Percentiles rank a stretch among this genome's conserved stretches.
Evolutionary conservation across 257 asterid species (phyloP).

Genomic region (Linaria vulgaris): DNA sequence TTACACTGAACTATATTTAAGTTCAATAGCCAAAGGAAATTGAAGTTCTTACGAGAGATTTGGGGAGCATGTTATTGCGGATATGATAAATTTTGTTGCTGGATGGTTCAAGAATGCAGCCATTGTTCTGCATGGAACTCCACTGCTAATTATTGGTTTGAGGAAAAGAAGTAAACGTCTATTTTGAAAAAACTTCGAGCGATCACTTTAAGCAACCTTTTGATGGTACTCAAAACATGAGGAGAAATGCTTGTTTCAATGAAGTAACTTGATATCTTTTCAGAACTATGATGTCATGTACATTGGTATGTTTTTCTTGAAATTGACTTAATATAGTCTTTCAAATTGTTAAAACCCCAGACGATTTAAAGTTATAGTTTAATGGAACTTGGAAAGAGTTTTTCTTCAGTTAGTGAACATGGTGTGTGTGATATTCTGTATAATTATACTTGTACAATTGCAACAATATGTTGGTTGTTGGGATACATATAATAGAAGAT

Average conservation of each 20-base stretch:
- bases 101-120: no score
- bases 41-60: no score
- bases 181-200: background rate
- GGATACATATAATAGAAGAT: no score
- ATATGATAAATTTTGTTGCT: background rate
- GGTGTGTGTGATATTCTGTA: background rate
- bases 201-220: background rate
- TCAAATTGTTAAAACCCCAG: background rate
- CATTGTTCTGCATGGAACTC: no score
- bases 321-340: background rate
- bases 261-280: background rate
- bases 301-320: background rate
- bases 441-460: no score
- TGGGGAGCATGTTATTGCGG: background rate
- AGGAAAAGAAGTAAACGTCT: no score
- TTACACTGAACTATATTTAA: no score
- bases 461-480: no score
- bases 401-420: background rate
- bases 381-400: background rate
- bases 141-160: no score
- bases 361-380: background rate
- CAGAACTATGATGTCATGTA: background rate
- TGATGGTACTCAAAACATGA: background rate
- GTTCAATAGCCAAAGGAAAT: no score
- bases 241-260: background rate